Conservation (phyloP, 768 basidiomycete species). For the Pholiota molesta region DNA sequence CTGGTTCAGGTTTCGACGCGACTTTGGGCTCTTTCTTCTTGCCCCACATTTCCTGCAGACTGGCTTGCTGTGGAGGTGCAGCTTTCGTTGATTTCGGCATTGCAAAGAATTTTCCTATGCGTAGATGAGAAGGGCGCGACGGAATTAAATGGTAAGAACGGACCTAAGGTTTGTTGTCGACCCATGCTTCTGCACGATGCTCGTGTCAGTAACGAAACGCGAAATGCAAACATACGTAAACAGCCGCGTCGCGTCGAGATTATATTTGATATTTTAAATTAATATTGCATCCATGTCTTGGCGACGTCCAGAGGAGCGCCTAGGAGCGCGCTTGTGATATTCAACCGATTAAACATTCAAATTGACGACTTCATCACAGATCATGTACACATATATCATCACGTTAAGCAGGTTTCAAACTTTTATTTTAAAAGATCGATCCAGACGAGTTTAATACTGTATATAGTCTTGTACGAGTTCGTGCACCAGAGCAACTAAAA, state of each 20-base stretch:
- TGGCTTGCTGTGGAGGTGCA: conserved; percentile 77
- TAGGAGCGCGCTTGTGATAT: no score
- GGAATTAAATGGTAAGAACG: conserved; percentile 7
- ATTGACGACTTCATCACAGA: no score
- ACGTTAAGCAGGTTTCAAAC: no score
- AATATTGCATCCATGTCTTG: conserved; percentile 2
- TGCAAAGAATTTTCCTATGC: conserved; percentile 71
- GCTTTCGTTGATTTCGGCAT: conserved; percentile 73
- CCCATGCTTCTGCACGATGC: conserved; percentile 47
- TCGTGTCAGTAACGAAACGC: conserved; percentile 36
- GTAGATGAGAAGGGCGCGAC: conserved; percentile 7
- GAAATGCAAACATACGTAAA: conserved; percentile 48
- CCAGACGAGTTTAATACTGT: no score
- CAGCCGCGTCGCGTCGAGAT: conserved; percentile 40
- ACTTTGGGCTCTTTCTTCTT: conserved; percentile 40
- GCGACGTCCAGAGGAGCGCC: neutral
- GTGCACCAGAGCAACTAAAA: no score
- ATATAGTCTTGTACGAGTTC: no score
- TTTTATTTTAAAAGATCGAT: no score
- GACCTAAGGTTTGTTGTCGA: conserved; percentile 77
- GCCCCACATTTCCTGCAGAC: conserved; percentile 75
- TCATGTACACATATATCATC: no score
- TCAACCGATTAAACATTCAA: no score
- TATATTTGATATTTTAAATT: neutral
- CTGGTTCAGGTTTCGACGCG: conserved; percentile 26